Base-by-base conservation (phyloP, 2,329 filamentous ascomycete genomes). In the Colletotrichum spaethianum region DNA sequence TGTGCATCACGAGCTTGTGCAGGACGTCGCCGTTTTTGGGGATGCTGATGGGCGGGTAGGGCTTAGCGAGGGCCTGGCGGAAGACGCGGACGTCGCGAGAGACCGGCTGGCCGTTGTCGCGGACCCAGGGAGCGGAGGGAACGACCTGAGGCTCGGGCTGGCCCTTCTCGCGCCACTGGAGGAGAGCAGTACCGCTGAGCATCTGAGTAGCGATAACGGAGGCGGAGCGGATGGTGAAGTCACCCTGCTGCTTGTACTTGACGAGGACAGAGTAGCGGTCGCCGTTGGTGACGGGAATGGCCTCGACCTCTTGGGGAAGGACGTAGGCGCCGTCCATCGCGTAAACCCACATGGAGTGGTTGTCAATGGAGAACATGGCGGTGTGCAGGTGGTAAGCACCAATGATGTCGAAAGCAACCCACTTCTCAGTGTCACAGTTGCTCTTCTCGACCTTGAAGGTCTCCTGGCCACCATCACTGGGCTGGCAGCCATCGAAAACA, bases 331-430 rank as follows among this genome's bases (percentile, higher is more conserved):
- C 88, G 70, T 90, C 89, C 63, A 88, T 84, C 52, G 86, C 86
- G 74, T 88, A 88, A 5, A 90, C 81, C 81, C 83, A 89, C 79
- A 90, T 81, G 26, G 85, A 81, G 64, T 88, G 86, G 67, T 86
- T 84, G 75, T 90, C 88, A 60, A 90, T 86, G 38, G 86, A 85
- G 73, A 86, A 83, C 7, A 81, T 75, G 3, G 82, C 81, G 0
- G 83, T 85, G 59, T 86, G 79, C 33, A 88, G 83, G 62, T 85
- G 83, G 61, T 86, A 82, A 2, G 86, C 81, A n/a, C 83, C 86
- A 68, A 91, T 84, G n/a, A 90, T 76, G 73, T 90, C 86, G 18
- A 91, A 79, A 9, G 87, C 87, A n/a, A 86, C 76, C 88, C 88
- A 91, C 42, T 80, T 78, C n/a, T 79, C 76, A 40, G 71, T 63